Percentiles rank a stretch among this genome's conserved stretches.
Conservation (phyloP, 2,329 filamentous ascomycete species). For the Aureobasidium sp. region DNA sequence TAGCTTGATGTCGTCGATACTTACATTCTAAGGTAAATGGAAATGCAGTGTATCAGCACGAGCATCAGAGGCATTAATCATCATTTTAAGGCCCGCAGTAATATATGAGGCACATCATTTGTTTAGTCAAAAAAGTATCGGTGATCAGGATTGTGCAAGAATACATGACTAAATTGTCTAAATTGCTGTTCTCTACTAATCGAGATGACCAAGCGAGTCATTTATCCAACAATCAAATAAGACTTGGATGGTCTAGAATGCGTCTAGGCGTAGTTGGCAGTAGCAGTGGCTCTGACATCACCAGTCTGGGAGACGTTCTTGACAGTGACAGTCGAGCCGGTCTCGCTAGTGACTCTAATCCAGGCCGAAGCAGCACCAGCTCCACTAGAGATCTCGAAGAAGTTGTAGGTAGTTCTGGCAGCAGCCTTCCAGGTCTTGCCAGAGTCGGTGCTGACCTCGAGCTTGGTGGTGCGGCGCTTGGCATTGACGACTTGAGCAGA, state of each 20-base stretch:
- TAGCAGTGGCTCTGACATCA: constrained; percentile 16
- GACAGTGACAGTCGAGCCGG: constrained; percentile 10
- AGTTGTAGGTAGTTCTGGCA: constrained; percentile 18
- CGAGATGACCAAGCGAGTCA: neutral
- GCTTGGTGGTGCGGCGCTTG: constrained; percentile 15
- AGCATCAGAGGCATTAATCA: neutral
- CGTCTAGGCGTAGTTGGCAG: constrained; percentile 17
- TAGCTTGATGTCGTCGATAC: no score
- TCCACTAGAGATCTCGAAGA: constrained; percentile 16
- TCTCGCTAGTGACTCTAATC: constrained; percentile 17
- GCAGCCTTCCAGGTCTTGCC: constrained; percentile 18
- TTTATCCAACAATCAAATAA: no score
- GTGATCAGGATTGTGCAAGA: neutral
- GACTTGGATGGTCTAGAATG: neutral
- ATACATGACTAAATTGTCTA: neutral
- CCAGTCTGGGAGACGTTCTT: constrained; percentile 16
- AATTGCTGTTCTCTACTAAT: neutral
- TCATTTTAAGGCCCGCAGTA: neutral
- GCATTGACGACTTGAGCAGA: constrained; percentile 19
- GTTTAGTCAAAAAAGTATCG: neutral
- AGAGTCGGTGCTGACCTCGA: constrained; percentile 17
- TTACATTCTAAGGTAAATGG: neutral
- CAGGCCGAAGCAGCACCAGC: constrained; percentile 14
- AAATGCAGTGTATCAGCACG: neutral
- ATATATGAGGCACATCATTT: neutral